Conservation (phyloP, 257 asterid genomes). For the Scutellaria minor region DNA sequence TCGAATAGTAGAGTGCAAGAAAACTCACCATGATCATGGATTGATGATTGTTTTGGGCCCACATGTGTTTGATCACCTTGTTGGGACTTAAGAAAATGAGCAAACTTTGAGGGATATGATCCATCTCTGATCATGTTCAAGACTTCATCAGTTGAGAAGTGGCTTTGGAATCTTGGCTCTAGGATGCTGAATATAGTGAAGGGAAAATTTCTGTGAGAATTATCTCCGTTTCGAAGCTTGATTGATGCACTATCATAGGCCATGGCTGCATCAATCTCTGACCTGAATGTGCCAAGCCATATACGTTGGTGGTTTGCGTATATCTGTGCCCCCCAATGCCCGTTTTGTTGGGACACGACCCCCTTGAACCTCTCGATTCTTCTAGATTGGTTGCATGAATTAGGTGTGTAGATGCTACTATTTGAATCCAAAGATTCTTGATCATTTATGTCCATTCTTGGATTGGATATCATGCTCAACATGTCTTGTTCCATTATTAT, state of each 20-base stretch:
- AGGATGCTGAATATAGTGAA: conserved; percentile 48
- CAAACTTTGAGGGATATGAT: conserved; percentile 59
- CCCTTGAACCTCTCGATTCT: conserved; percentile 65
- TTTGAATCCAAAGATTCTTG: conserved; percentile 51
- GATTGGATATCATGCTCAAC: conserved; percentile 40
- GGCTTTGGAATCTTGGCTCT: conserved; percentile 67
- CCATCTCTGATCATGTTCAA: conserved; percentile 81
- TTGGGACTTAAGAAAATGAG: conserved; percentile 50
- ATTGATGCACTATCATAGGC: conserved; percentile 91
- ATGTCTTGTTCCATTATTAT: conserved; percentile 49
- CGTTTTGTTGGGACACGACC: conserved; percentile 69
- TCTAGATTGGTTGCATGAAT: conserved; percentile 27
- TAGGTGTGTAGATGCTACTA: background rate
- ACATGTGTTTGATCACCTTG: conserved; percentile 30
- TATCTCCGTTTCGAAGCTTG: conserved; percentile 54
- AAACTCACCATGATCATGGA: conserved; percentile 34
- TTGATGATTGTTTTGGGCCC: conserved; percentile 34
- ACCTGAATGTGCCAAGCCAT: conserved; percentile 87
- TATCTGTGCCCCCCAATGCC: conserved; percentile 91
- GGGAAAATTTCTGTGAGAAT: conserved; percentile 61
- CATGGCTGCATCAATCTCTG: conserved; percentile 80
- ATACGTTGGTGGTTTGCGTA: conserved; percentile 69
- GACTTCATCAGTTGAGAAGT: conserved; percentile 49
- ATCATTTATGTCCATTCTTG: conserved; percentile 32
- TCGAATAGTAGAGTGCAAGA: conserved; percentile 56